Evolutionary conservation across 2,329 filamentous ascomycete species (phyloP).

Genomic region (Neophaeococcomyces aloes): DNA sequence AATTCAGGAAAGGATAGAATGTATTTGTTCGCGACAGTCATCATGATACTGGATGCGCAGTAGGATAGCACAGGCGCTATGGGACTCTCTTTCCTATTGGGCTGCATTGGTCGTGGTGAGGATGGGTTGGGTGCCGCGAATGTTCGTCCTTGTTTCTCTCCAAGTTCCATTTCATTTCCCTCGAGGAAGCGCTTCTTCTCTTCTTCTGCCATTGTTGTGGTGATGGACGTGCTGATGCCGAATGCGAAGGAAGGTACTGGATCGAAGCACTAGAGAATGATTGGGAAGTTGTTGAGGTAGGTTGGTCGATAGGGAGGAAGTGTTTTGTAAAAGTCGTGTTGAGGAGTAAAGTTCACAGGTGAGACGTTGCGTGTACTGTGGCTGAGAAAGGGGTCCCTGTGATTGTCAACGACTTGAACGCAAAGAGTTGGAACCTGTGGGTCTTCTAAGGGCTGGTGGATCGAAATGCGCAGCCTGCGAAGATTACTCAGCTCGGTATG

Average conservation of each 20-base stretch:
- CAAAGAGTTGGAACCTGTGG: no score
- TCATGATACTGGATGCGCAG: constrained; percentile 91
- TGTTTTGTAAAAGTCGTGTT: no score
- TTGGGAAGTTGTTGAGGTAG: no score
- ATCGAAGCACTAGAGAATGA: background rate
- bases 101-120: constrained; percentile 29
- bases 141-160: constrained; percentile 46
- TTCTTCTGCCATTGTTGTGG: constrained; percentile 63
- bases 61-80: constrained; percentile 75
- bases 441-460: no score
- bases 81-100: constrained; percentile 60
- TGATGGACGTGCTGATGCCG: constrained; percentile 10
- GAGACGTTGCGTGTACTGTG: no score
- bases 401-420: no score
- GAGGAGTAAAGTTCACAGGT: no score
- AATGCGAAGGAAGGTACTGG: constrained; percentile 1
- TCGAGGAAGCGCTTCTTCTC: constrained; percentile 58
- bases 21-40: constrained; percentile 99
- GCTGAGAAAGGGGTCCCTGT: no score
- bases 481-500: no score
- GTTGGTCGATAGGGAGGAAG: no score
- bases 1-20: constrained; percentile 82
- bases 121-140: constrained; percentile 27
- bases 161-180: constrained; percentile 62
- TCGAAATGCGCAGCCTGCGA: no score